Evolutionary conservation across 306 rosid genomes (phyloP).

Genomic region (Lathyrus sativus): DNA sequence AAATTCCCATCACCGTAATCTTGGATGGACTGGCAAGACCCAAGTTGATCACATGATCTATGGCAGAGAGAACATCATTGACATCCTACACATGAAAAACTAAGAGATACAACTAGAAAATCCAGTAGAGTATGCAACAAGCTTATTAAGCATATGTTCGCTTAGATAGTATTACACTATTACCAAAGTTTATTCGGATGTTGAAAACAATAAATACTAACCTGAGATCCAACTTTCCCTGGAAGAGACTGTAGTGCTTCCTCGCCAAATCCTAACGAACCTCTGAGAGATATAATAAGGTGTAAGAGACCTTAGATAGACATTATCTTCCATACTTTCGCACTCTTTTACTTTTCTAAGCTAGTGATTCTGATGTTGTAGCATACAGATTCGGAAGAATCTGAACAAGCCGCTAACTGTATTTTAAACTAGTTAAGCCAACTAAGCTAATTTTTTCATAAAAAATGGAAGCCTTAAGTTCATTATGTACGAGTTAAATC

Average conservation of each 20-base stretch:
- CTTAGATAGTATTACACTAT: not conserved
- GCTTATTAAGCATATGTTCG: not conserved
- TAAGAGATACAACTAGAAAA: conserved; percentile 22
- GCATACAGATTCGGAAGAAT: not conserved
- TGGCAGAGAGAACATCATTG: conserved; percentile 73
- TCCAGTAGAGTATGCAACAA: not conserved
- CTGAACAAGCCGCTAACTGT: not conserved
- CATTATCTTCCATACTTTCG: too few species aligned
- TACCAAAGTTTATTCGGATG: not conserved
- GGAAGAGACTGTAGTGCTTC: conserved; percentile 95
- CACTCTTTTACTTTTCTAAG: too few species aligned
- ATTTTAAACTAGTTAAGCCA: not conserved
- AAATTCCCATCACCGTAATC: conserved; percentile 82
- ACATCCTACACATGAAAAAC: conserved; percentile 66
- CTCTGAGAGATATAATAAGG: conserved; percentile 60
- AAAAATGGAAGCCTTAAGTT: not conserved
- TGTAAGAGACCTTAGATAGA: conserved; percentile 26
- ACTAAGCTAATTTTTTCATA: not conserved
- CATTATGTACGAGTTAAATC: not conserved
- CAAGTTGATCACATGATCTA: conserved; percentile 69
- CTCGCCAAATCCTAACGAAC: conserved; percentile 93
- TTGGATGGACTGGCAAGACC: conserved; percentile 75
- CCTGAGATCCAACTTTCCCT: conserved; percentile 89
- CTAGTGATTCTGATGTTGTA: not conserved
- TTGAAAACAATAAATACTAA: conserved; percentile 38